phyloP scores from a whole-genome alignment of 306 rosid species.

The Datisca glomerata region DNA sequence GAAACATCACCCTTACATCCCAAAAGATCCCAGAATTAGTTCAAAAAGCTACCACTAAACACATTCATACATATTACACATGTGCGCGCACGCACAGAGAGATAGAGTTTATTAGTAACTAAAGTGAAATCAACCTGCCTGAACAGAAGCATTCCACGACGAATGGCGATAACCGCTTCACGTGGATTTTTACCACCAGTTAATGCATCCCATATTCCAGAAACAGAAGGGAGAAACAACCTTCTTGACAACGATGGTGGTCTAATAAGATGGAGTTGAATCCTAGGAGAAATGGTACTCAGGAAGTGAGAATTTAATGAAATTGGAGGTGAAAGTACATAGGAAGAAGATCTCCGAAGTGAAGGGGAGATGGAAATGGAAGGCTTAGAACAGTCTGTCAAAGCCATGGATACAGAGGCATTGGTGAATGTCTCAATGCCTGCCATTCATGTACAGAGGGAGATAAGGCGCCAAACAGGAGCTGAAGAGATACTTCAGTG shows the following conservation, averaged over 20 bases:
- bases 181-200: conserved; percentile 58
- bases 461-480: conserved; percentile 48
- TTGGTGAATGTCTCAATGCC: not conserved
- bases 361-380: conserved; percentile 14
- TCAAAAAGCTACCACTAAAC: not conserved
- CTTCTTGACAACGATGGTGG: conserved; percentile 35
- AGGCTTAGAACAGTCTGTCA: conserved; percentile 26
- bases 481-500: too few species aligned
- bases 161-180: conserved; percentile 50
- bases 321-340: conserved; percentile 5
- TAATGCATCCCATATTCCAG: conserved; percentile 76
- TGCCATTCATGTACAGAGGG: too few species aligned
- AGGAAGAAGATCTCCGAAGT: conserved; percentile 11
- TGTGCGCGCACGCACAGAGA: too few species aligned
- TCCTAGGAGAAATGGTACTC: conserved; percentile 10
- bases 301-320: conserved; percentile 21
- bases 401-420: conserved; percentile 23
- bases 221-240: conserved; percentile 56
- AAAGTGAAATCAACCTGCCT: conserved; percentile 29
- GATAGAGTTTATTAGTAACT: not conserved
- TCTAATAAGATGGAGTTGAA: conserved; percentile 9
- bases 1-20: conserved; percentile 52
- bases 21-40: conserved; percentile 4
- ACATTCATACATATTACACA: too few species aligned
- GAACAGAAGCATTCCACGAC: conserved; percentile 80